Conservation (phyloP, 768 basidiomycete genomes). For the Ramaria sp. region DNA sequence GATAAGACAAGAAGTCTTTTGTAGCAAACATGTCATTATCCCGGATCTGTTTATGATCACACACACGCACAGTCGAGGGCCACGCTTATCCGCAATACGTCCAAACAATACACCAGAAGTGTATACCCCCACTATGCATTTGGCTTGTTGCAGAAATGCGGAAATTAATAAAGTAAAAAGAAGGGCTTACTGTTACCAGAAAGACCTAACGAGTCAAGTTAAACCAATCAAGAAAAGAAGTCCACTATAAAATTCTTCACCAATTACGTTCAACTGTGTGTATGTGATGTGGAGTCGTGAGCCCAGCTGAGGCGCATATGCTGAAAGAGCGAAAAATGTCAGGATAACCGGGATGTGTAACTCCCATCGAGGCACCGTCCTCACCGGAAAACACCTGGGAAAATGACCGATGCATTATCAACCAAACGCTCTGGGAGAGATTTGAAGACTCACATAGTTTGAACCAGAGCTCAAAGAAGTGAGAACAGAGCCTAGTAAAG, state of each 20-base stretch:
- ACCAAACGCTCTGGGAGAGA: conserved; percentile 22
- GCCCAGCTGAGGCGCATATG: conserved; percentile 82
- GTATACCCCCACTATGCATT: conserved; percentile 58
- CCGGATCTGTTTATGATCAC: neutral
- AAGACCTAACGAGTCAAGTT: conserved; percentile 19
- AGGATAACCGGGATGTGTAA: neutral
- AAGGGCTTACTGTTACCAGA: conserved; percentile 60
- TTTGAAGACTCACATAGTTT: conserved; percentile 47
- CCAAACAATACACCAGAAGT: conserved; percentile 71
- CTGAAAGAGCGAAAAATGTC: conserved; percentile 22
- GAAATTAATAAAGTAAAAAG: neutral
- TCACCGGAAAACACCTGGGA: neutral
- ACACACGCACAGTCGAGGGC: conserved; percentile 39
- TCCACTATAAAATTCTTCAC: conserved; percentile 15
- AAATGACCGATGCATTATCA: conserved; percentile 18
- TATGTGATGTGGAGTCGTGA: conserved; percentile 64
- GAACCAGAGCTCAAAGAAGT: conserved; percentile 59
- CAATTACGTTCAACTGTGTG: conserved; percentile 75
- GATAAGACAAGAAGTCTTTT: conserved; percentile 45
- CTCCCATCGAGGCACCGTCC: neutral
- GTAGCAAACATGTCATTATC: neutral
- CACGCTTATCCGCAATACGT: conserved; percentile 59
- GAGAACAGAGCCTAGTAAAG: conserved; percentile 43
- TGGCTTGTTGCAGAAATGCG: neutral
- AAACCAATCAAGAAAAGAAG: neutral